A percentile compares a stretch with the other conserved stretches of the same genome.
phyloP scores from a whole-genome alignment of 768 basidiomycete species.

The Kwoniella newhampshirensis region DNA sequence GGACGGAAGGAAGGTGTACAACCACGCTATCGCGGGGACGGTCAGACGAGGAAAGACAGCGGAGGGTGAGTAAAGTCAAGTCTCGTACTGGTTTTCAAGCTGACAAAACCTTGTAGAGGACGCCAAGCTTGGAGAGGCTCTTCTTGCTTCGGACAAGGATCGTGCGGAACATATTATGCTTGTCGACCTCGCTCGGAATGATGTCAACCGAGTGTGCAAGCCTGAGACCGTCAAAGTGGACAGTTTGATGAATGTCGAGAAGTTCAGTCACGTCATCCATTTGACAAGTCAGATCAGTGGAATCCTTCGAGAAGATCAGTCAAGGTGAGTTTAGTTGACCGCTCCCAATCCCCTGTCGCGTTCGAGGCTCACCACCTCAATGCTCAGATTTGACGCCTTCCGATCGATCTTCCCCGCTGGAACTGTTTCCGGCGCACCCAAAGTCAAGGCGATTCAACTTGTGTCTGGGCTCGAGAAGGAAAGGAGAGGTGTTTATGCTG shows the following conservation, averaged over 20 bases:
- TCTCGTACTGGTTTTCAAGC: neutral
- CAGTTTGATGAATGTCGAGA: conserved; percentile 86
- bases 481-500: conserved; percentile 89
- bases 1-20: conserved; percentile 83
- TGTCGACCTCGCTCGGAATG: conserved; percentile 94
- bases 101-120: conserved; percentile 69
- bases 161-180: conserved; percentile 99
- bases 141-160: conserved; percentile 86
- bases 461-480: conserved; percentile 82
- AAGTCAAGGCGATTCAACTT: conserved; percentile 97
- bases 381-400: conserved; percentile 88
- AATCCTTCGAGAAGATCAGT: conserved; percentile 72
- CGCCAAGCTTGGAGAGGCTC: conserved; percentile 67
- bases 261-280: conserved; percentile 97
- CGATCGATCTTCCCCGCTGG: conserved; percentile 98
- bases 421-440: conserved; percentile 97
- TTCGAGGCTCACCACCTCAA: too few relatives aligned
- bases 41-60: conserved; percentile 77
- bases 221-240: conserved; percentile 95
- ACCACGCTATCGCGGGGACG: conserved; percentile 98
- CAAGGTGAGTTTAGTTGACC: conserved; percentile 63
- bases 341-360: too few relatives aligned
- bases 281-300: conserved; percentile 94
- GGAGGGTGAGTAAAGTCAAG: conserved; percentile 65
- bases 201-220: conserved; percentile 95